phyloP scores from a whole-genome alignment of 108 stramenopile species.

The Cyclotella sp. region DNA sequence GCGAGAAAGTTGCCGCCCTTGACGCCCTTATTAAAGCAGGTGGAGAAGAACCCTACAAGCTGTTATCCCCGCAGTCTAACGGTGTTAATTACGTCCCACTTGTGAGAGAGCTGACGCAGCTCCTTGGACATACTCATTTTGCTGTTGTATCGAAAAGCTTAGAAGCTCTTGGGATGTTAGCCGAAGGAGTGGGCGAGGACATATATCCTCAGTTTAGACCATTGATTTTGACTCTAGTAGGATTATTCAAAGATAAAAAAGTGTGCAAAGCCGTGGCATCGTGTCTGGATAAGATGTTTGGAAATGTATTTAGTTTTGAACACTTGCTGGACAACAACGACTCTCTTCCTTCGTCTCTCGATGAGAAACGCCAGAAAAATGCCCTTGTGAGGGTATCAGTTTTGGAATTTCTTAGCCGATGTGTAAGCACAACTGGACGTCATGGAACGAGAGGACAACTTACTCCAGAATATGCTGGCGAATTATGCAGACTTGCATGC shows the following conservation, averaged over 20 bases:
- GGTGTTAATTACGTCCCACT: constrained; percentile 74
- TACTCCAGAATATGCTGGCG: constrained; percentile 38
- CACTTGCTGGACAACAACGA: constrained; percentile 76
- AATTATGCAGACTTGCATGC: constrained; percentile 50
- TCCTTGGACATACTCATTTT: constrained; percentile 84
- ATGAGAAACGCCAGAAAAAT: constrained; percentile 86
- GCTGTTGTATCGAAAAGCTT: constrained; percentile 82
- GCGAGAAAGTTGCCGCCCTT: constrained; percentile 85
- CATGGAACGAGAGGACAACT: constrained; percentile 67
- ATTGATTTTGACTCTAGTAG: constrained; percentile 59
- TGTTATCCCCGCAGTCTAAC: constrained; percentile 61
- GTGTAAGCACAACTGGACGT: constrained; percentile 53
- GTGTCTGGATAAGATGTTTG: constrained; percentile 82
- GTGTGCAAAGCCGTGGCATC: constrained; percentile 60
- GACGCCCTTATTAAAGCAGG: constrained; percentile 72
- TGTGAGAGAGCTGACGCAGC: constrained; percentile 72
- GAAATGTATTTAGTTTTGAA: constrained; percentile 77
- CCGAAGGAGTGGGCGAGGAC: constrained; percentile 85
- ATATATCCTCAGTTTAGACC: constrained; percentile 78
- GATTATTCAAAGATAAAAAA: constrained; percentile 88
- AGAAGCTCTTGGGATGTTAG: constrained; percentile 78
- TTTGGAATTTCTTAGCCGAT: constrained; percentile 75
- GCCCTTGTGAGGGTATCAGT: constrained; percentile 65
- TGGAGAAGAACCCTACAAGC: constrained; percentile 87
- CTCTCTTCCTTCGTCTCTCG: constrained; percentile 61